Conservation (phyloP, 306 rosid species). For the Casuarina equisetifolia region DNA sequence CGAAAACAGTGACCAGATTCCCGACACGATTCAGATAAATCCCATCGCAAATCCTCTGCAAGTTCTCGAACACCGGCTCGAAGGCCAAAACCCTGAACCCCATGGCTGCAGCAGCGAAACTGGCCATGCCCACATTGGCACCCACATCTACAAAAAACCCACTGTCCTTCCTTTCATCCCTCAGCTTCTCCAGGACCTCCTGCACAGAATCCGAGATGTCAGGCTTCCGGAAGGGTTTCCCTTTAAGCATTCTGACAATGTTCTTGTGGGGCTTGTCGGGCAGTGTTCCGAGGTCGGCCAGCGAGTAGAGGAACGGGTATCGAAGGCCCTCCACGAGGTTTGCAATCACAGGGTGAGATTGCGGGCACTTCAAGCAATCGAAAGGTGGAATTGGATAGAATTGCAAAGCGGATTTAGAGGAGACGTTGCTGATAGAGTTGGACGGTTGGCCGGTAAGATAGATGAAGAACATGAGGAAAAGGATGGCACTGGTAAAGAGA, state of each 20-base stretch:
- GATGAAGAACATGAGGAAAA: constrained; percentile 50
- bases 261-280: constrained; percentile 97
- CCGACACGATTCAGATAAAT: constrained; percentile 77
- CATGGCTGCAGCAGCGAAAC: constrained; percentile 91
- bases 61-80: constrained; percentile 88
- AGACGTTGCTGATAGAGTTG: constrained; percentile 17
- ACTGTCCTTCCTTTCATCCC: constrained; percentile 39
- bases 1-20: constrained; percentile 75
- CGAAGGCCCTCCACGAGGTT: constrained; percentile 77
- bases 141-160: constrained; percentile 91
- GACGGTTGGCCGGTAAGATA: constrained; percentile 38
- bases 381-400: constrained; percentile 58
- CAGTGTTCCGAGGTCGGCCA: constrained; percentile 75
- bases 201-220: constrained; percentile 83
- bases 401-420: constrained; percentile 30
- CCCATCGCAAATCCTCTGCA: constrained; percentile 96
- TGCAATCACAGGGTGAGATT: constrained; percentile 77
- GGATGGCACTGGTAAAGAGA: constrained; percentile 32
- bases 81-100: constrained; percentile 80
- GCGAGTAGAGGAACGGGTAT: constrained; percentile 79
- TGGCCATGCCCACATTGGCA: constrained; percentile 94
- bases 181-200: constrained; percentile 62
- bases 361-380: constrained; percentile 69
- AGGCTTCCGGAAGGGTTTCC: constrained; percentile 79
- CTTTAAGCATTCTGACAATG: constrained; percentile 71